Percentiles rank a stretch among this genome's conserved stretches.
Evolutionary conservation across 768 basidiomycete genomes (phyloP).

Genomic region (Kwoniella europaea): DNA sequence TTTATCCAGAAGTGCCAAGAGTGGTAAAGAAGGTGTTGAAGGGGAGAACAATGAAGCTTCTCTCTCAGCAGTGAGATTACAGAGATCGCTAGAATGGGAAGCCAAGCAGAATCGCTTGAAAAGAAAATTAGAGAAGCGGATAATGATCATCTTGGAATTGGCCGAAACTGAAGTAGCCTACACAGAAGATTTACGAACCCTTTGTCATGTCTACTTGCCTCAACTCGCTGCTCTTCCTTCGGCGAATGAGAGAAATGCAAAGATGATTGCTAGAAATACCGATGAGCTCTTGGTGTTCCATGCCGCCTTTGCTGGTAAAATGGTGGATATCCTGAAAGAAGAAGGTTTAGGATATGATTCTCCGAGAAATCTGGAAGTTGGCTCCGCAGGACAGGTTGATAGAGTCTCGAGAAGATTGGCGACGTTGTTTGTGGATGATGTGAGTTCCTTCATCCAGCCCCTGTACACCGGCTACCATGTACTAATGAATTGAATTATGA

Average conservation of each 20-base stretch:
- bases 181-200: constrained; percentile 72
- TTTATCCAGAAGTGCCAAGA: constrained; percentile 52
- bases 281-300: constrained; percentile 50
- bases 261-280: constrained; percentile 47
- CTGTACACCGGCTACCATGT: too few species aligned
- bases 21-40: constrained; percentile 46
- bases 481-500: too few species aligned
- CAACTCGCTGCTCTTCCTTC: constrained; percentile 54
- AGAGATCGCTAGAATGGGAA: constrained; percentile 48
- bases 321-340: constrained; percentile 56
- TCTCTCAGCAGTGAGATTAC: constrained; percentile 41
- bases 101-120: constrained; percentile 39
- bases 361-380: constrained; percentile 11
- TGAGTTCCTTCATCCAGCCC: constrained; percentile 26
- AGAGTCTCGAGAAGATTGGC: constrained; percentile 48
- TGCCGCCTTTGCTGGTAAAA: constrained; percentile 38
- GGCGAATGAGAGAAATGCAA: constrained; percentile 37
- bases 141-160: constrained; percentile 82
- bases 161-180: constrained; percentile 84
- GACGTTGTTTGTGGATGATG: constrained; percentile 54
- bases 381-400: constrained; percentile 37
- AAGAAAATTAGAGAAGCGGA: constrained; percentile 56
- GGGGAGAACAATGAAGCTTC: constrained; percentile 19
- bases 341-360: constrained; percentile 46
- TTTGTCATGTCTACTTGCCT: constrained; percentile 64